Evolutionary conservation across 177 flowering plant species (phyloP).

Genomic region (Vitis hybrid): DNA sequence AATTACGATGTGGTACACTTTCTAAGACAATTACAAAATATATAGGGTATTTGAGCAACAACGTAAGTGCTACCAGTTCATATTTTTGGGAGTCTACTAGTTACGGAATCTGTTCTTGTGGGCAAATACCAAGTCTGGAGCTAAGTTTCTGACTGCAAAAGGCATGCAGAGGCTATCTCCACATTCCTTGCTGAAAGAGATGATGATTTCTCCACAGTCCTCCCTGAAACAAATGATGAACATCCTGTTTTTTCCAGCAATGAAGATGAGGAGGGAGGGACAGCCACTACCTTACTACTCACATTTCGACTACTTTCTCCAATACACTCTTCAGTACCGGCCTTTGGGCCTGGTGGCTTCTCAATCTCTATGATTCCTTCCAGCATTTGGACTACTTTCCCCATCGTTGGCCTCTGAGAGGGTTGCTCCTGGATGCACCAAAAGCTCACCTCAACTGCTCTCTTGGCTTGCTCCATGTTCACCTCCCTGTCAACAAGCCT

Average conservation of each 20-base stretch:
- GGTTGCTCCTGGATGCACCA: constrained; percentile 99
- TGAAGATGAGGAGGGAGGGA: constrained; percentile 53
- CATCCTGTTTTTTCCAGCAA: constrained; percentile 25
- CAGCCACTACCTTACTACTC: constrained; percentile 35
- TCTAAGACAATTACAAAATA: too few relatives aligned
- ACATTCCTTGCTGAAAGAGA: constrained; percentile 46
- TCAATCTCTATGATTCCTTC: constrained; percentile 69
- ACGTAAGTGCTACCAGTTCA: too few relatives aligned
- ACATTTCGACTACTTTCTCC: constrained; percentile 35
- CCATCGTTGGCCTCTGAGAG: constrained; percentile 83
- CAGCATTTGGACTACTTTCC: constrained; percentile 90
- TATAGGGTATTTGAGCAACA: too few relatives aligned
- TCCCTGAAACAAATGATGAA: constrained; percentile 31
- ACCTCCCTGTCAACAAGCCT: constrained; percentile 44
- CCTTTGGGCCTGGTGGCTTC: constrained; percentile 72
- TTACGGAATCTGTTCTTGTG: too few relatives aligned
- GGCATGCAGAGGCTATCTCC: constrained; percentile 40
- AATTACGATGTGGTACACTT: too few relatives aligned
- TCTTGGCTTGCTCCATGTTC: constrained; percentile 58
- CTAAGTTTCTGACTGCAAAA: constrained; percentile 5
- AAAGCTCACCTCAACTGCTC: constrained; percentile 70
- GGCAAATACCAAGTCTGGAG: too few relatives aligned
- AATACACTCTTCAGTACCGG: constrained; percentile 37
- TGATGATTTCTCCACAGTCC: constrained; percentile 43
- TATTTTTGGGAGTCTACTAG: not conserved